Evolutionary conservation across 129 eudicot species (phyloP), one percentile per base, ranked within the genome.

Genomic region (Ambrosia artemisiifolia): DNA sequence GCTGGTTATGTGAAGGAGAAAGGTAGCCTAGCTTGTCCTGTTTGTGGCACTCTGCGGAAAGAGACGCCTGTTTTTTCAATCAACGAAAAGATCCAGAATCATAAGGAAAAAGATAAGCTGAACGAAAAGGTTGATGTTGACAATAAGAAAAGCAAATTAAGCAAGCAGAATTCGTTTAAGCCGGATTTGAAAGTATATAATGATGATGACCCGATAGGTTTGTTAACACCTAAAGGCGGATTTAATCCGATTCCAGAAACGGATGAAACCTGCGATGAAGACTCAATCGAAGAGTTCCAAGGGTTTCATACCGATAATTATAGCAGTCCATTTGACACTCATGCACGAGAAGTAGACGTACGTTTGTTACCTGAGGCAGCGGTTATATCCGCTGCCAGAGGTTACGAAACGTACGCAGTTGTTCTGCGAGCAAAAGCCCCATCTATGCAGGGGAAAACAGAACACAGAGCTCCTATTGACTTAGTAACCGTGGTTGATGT

Each of bases 191-290:
- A 91, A 67, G 86, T 88, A 6, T 95, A 90, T 28, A 86, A 95
- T 47, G 99, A 95, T 33, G 99, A 95, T 56, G 99, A 95, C 75
- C 97, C 99, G 0, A 50, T 95, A 36, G 77, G 71, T 70, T 90
- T 91, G 0, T 85, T 88, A 3, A 84, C 87, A 4, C 82, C 84
- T 0, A 84, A 78, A 51, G 86, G 87, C 6, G 47, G 96, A n/a
- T 94, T 94, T 75, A 85, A 86, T 68, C 82, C 99, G 4, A 95
- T 95, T 20, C 96, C 86, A 4, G 99, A 95, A 38, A 81, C 89
- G 5, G 93, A 94, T 30, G 98, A 92, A 38, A 77, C 71, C 5
- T 79, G 77, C 1, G 86, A 89, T 2, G 84, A 84, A 3, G 84
- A 82, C 12, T 79, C 28, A 0, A 38, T 36, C 2, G 81, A 44